Evolutionary conservation across 192 early-diverging fungal genomes (phyloP), one percentile per base, ranked within the genome.

Genomic region (Gigaspora rosea): DNA sequence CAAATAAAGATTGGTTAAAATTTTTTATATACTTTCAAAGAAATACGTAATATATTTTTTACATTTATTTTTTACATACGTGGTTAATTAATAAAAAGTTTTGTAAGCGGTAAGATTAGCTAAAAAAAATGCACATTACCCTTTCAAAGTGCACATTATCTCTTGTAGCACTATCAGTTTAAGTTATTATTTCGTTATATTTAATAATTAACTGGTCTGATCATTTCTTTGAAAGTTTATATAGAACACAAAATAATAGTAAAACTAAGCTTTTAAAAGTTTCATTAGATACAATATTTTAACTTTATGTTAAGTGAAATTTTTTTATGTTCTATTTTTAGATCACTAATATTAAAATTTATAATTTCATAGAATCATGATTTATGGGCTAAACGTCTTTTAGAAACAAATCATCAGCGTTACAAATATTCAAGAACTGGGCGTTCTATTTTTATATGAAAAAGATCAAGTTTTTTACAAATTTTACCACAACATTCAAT

Each of bases 91-190:
- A 48, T 48, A 48, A 67, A 47, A 65, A 36, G 9, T 67, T 67
- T 67, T 36, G 41, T 48, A 67, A 20, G 10, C 0, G 20, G 18
- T 16, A 48, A 12, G 13, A n/a, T 67, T n/a, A n/a, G n/a, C n/a
- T 36, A 18, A 1, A 0, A 5, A 67, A 16, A 16, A 16, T 67
- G 20, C 41, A 41, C 46, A 67, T 67, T 67, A 3, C 0, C 33
- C 65, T 47, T 47, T 49, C 0, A 67, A 67, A 67, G 46, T 48
- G 20, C 65, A 41, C n/a, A 67, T 67, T 67, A 67, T 61, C 32
- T 61, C 15, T 11, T 11, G 0, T 27, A 62, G 13, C 16, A n/a
- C 4, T 11, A 16, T 20, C 15, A 48, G 16, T 67, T 67, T 48
- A n/a, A 36, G 3, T 11, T 62, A 6, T 6, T 20, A 67, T 48